Evolutionary conservation across 2,329 filamentous ascomycete species (phyloP), one percentile per base, ranked within the genome.

Genomic region (Ceratocystis albifundus): DNA sequence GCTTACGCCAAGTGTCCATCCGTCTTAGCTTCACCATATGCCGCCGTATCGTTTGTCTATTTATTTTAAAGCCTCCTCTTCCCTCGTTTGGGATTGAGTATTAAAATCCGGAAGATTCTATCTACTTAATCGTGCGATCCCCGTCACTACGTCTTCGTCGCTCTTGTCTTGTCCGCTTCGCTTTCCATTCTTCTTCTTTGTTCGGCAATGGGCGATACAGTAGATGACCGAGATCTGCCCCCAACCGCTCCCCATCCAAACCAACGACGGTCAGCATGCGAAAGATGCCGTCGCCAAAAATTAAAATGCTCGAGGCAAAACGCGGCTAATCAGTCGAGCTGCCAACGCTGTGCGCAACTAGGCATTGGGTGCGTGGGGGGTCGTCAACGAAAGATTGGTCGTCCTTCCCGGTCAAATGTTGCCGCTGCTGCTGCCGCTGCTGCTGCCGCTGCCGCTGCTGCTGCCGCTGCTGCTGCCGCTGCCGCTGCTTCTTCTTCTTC

Each of bases 231-330:
- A 28, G 22, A 10, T 10, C 48, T 22, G 12, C 48, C 48, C 3
- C 66, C 44, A 30, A 62, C 30, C 10, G 66, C 55, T 12, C 71
- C 72, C 2, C 73, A 75, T 59, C 73, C 74, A 2, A 74, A 71
- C 32, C 74, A 75, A 61, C 68, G 73, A 32, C 72, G 74, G 32
- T 73, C 72, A 5, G 72, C 73, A 5, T 75, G 73, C 65, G 73
- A 75, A 69, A 70, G 73, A 50, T 75, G 73, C 20, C 73, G 73
- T 6, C 69, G 71, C 10, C 73, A 74, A 55, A 75, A 75, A 64
- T 70, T 75, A 4, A 71, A 72, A 36, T 75, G 73, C 68, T 70
- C 70, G 7, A 73, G 73, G 20, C 70, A 71, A 30, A 62, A 69
- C 30, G 57, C 69, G 22, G 50, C 70, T 4, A 66, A 46, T 17